Evolutionary conservation across 2,329 filamentous ascomycete species (phyloP), one percentile per base, ranked within the genome.

Genomic region (Diplodia scrobiculata): DNA sequence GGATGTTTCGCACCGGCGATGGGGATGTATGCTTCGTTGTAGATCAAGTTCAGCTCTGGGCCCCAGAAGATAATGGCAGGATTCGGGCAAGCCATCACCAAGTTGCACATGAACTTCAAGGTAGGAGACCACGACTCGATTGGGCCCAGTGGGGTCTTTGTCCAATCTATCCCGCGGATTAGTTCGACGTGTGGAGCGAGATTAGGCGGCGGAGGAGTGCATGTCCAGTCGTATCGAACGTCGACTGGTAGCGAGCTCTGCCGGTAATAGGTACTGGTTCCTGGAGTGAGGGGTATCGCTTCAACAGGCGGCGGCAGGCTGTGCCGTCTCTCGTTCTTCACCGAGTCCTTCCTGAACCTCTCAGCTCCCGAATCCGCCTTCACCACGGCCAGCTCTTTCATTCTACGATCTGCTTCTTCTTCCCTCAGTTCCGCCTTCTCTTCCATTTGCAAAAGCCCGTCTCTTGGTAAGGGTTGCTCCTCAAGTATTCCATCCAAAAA

Each of bases 1-100:
- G 90, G 90, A 72, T 93, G 90, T 70, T 91, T 91, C 69, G 87
- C 80, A 3, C 89, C 89, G 1, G 88, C 88, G 34, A 92, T 77
- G 10, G 86, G 79, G 48, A 89, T 83, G 72, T 89, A 89, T 1
- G 86, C 84, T 72, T 89, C 86, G 71, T 89, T 89, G 75, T 89
- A 89, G 47, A 89, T 2, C 80, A 79, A 0, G 89, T 89, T 89
- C 89, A 92, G 74, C 91, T 91, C 36, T 21, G 47, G 65, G 10
- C 65, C 65, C 47, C 54, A 66, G 48, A 66, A 66, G 78, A 92
- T 83, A 11, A 89, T 86, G 2, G 87, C 84, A 0, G 89, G 88
- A 4, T 71, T 67, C 14, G 66, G 68, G 50, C 73, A 71, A 14
- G 70, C 70, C 88, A 94, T 91, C 68, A 93, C 84, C 64, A 92